Conservation (phyloP, 495 filamentous ascomycete genomes). For the Xylaria grammica region DNA sequence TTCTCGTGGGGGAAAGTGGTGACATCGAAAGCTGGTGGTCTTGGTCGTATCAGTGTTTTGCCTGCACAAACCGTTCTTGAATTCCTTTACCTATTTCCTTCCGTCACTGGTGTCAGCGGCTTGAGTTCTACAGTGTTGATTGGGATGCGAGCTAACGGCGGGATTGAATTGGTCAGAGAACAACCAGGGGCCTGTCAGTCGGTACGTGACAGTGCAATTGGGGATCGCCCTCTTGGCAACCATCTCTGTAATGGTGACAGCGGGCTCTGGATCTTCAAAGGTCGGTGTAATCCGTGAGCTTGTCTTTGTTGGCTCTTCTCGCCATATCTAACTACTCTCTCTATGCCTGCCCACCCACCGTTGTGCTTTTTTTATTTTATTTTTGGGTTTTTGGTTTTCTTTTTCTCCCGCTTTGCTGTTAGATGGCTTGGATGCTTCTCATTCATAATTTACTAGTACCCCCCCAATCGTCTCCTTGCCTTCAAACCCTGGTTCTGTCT, state of each 20-base stretch:
- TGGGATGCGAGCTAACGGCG: slow-evolving; percentile 22
- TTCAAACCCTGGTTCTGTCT: background rate
- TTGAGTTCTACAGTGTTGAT: slow-evolving; percentile 23
- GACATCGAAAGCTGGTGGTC: slow-evolving; percentile 10
- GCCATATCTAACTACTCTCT: background rate
- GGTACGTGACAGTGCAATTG: slow-evolving; percentile 27
- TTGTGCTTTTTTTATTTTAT: too few relatives aligned
- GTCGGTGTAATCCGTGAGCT: slow-evolving; percentile 22
- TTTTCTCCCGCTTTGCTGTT: background rate
- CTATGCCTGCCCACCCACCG: background rate
- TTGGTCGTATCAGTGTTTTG: slow-evolving; percentile 20
- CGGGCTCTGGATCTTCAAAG: slow-evolving; percentile 21
- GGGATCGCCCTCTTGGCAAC: slow-evolving; percentile 24
- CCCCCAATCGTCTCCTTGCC: background rate
- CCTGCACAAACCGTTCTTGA: slow-evolving; percentile 24
- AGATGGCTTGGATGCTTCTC: background rate
- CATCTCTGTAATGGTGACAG: slow-evolving; percentile 27
- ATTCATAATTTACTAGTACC: slow-evolving; percentile 1
- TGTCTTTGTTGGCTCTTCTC: slow-evolving; percentile 15
- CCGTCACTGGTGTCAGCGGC: slow-evolving; percentile 21
- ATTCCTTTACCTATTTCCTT: slow-evolving; percentile 11
- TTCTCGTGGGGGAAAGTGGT: background rate
- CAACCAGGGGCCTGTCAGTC: slow-evolving; percentile 13
- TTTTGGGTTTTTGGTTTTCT: background rate
- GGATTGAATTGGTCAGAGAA: slow-evolving; percentile 25